Conservation (phyloP, 495 filamentous ascomycete genomes). For the Rostrohypoxylon terebratum region DNA sequence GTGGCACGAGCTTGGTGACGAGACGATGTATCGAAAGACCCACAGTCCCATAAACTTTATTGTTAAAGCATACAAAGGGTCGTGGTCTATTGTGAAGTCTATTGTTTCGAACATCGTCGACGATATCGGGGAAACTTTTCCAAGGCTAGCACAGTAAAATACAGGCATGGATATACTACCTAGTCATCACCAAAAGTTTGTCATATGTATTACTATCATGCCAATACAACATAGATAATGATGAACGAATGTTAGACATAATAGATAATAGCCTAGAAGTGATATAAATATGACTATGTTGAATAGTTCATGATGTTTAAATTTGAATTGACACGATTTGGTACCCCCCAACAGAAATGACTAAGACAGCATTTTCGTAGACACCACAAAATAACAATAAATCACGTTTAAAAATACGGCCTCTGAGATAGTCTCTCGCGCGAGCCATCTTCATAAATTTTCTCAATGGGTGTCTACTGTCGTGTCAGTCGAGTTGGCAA, state of each 20-base stretch:
- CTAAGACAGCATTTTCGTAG: not conserved
- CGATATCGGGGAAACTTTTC: too few species aligned
- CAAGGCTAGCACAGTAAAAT: too few species aligned
- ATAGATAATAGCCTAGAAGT: not conserved
- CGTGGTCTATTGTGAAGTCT: too few species aligned
- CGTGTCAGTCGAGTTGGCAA: slow-evolving; percentile 2
- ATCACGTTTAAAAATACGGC: not conserved
- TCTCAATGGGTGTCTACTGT: slow-evolving; percentile 31
- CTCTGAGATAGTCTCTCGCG: slow-evolving; percentile 17
- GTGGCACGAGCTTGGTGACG: too few species aligned
- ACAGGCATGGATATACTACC: too few species aligned
- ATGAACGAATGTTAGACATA: not conserved
- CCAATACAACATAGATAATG: not conserved
- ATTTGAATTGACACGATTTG: not conserved
- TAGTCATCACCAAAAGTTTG: too few species aligned
- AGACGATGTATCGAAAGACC: too few species aligned
- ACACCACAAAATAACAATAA: not conserved
- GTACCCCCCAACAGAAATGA: not conserved
- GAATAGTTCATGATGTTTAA: not conserved
- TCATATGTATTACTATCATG: too few species aligned
- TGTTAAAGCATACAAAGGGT: too few species aligned
- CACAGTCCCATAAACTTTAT: too few species aligned
- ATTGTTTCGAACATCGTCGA: too few species aligned
- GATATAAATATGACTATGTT: not conserved
- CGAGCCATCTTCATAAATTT: slow-evolving; percentile 34